phyloP scores from a whole-genome alignment of 495 filamentous ascomycete genomes.

The Umbilicaria muhlenbergii region DNA sequence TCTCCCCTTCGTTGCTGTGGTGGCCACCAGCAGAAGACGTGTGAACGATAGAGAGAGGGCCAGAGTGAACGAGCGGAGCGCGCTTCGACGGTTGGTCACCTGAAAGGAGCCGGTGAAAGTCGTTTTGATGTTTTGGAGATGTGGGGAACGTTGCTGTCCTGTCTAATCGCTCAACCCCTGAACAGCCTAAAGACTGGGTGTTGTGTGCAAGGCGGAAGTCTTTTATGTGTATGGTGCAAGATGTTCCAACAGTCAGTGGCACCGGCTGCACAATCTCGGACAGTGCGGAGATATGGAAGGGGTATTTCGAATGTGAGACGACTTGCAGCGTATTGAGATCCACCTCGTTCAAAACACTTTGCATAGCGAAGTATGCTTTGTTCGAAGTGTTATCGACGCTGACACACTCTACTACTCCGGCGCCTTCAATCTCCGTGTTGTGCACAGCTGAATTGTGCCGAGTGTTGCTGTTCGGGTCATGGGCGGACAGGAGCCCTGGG shows the following conservation, averaged over 20 bases:
- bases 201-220: constrained; percentile 42
- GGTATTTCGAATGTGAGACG: constrained; percentile 55
- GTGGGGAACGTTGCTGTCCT: constrained; percentile 1
- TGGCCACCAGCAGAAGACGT: constrained; percentile 14
- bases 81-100: constrained; percentile 30
- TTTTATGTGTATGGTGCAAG: constrained; percentile 66
- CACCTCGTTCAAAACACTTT: constrained; percentile 62
- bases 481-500: constrained; percentile 44
- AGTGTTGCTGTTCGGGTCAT: constrained; percentile 20
- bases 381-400: constrained; percentile 58
- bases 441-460: not conserved
- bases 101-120: constrained; percentile 16
- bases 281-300: constrained; percentile 70
- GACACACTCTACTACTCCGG: constrained; percentile 71
- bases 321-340: constrained; percentile 66
- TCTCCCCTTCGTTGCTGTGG: constrained; percentile 39
- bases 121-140: constrained; percentile 1
- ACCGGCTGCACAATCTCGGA: constrained; percentile 58
- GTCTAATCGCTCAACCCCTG: constrained; percentile 9
- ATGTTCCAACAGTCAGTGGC: constrained; percentile 78
- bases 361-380: constrained; percentile 63
- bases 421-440: constrained; percentile 11
- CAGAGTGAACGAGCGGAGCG: constrained; percentile 64
- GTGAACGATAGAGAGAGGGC: constrained; percentile 56
- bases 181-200: constrained; percentile 8